phyloP scores from a whole-genome alignment of 2,329 filamentous ascomycete species.

The Colletotrichum caudatum region DNA sequence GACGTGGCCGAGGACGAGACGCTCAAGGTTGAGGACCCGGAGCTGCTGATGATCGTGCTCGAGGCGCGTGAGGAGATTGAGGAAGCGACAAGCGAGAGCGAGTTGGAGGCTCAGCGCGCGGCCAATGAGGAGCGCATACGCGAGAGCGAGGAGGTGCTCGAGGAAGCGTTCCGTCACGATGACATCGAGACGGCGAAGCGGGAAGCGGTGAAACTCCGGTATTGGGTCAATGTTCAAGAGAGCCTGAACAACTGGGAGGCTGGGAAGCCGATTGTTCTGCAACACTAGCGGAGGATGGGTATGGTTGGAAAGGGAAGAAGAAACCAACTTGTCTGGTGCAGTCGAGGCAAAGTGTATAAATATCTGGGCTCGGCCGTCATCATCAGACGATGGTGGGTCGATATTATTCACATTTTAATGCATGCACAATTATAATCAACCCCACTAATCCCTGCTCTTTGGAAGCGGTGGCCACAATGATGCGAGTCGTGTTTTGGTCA shows the following conservation, averaged over 20 bases:
- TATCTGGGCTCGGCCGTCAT: constrained; percentile 31
- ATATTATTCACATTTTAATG: constrained; percentile 32
- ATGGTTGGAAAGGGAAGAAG: background rate
- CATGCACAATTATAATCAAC: constrained; percentile 15
- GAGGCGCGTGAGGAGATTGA: constrained; percentile 84
- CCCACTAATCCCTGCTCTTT: constrained; percentile 4
- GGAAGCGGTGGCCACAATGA: constrained; percentile 6
- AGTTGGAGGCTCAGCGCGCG: constrained; percentile 68
- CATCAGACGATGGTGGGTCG: constrained; percentile 40
- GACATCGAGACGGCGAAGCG: constrained; percentile 74
- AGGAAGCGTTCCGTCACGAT: constrained; percentile 72
- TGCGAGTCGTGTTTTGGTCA: constrained; percentile 33
- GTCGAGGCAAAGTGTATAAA: background rate
- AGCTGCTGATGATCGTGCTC: constrained; percentile 81
- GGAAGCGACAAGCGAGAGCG: constrained; percentile 74
- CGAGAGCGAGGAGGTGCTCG: constrained; percentile 72
- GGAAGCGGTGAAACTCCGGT: constrained; percentile 83
- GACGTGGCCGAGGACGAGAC: constrained; percentile 85
- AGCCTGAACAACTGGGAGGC: constrained; percentile 86
- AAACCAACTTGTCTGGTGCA: background rate
- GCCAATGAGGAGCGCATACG: constrained; percentile 77
- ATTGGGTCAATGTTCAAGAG: constrained; percentile 91
- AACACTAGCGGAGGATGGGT: constrained; percentile 54
- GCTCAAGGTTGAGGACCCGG: constrained; percentile 74
- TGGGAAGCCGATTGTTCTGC: constrained; percentile 71